Evolutionary conservation across 1,284 basidiomycete species (phyloP), one percentile per base, ranked within the genome.

Genomic region (Rhizoctonia solani): DNA sequence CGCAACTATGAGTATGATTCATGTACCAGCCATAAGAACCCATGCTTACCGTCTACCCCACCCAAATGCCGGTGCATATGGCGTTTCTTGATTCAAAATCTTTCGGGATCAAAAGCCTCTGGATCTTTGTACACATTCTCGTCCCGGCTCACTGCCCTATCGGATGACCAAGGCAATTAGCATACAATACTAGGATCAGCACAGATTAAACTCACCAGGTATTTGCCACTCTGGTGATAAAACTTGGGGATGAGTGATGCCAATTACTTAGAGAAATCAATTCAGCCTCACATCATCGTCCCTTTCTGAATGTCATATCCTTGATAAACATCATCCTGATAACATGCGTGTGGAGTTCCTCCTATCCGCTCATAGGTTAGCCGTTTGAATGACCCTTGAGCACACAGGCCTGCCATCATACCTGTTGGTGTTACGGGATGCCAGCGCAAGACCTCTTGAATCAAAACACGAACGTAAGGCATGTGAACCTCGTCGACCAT

Each of bases 391-490:
- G 25, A 13, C 16, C 3, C 14, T 37, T n/a, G n/a, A n/a, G n/a
- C n/a, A 2, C n/a, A 39, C 23, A 2, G 6, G 14, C 5, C 41
- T 14, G 14, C 3, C 9, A 21, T n/a, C 47, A 16, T 54, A 46
- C 63, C 52, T 32, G 69, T 54, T n/a, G 66, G 53, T 6, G 67
- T 61, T 1, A 67, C 61, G n/a, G 72, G 72, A n/a, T 69, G 55
- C 74, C 74, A 75, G 11, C 74, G 55, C 11, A 74, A 66, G 19
- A 72, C 70, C 56, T 75, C 74, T 42, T 71, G 59, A 44, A 74
- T 69, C 3, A 74, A 16, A 5, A 72, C 72, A n/a, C 61, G 55
- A 56, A 74, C 67, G 61, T 76, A 75, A 14, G 67, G 69, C 27
- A 74, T 53, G 29, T 68, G 66, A 4, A 42, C 37, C 49, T 66